A percentile compares a stretch with the other conserved stretches of the same genome.
Conservation (phyloP, 192 early-diverging fungal species). For the Obelidium mucronatum region DNA sequence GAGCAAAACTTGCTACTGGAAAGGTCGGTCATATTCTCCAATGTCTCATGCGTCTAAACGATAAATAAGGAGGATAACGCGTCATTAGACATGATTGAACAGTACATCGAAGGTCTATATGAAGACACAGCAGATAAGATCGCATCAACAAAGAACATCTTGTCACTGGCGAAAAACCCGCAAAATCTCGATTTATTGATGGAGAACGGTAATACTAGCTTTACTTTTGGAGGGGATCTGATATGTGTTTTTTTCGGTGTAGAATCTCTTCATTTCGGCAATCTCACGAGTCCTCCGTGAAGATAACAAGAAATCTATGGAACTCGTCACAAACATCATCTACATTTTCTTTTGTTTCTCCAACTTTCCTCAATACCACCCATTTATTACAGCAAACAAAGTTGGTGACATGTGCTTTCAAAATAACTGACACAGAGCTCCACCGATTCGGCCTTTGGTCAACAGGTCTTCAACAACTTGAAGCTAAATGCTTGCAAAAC, state of each 20-base stretch:
- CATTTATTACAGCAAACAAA: slow-evolving; percentile 62
- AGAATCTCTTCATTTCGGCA: slow-evolving; percentile 57
- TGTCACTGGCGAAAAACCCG: slow-evolving; percentile 47
- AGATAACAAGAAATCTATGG: slow-evolving; percentile 58
- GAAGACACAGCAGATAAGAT: slow-evolving; percentile 63
- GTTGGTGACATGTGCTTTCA: slow-evolving; percentile 67
- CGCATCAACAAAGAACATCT: slow-evolving; percentile 52
- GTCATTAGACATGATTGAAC: slow-evolving; percentile 51
- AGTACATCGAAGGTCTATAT: slow-evolving; percentile 62
- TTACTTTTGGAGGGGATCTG: background rate
- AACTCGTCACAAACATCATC: slow-evolving; percentile 65
- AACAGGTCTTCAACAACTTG: slow-evolving; percentile 53
- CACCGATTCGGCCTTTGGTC: slow-evolving; percentile 54
- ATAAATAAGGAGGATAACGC: slow-evolving; percentile 37
- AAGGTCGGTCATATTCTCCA: background rate
- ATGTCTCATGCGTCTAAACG: background rate
- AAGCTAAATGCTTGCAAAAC: slow-evolving; percentile 53
- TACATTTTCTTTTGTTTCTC: slow-evolving; percentile 67
- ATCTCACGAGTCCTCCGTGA: slow-evolving; percentile 64
- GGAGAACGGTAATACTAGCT: slow-evolving; percentile 52
- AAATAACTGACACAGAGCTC: slow-evolving; percentile 57
- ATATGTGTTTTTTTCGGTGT: background rate
- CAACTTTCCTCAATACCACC: slow-evolving; percentile 60
- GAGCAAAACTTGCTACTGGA: background rate
- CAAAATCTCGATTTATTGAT: slow-evolving; percentile 55